Conservation (phyloP, 257 asterid species). For the Jacaranda mimosifolia region DNA sequence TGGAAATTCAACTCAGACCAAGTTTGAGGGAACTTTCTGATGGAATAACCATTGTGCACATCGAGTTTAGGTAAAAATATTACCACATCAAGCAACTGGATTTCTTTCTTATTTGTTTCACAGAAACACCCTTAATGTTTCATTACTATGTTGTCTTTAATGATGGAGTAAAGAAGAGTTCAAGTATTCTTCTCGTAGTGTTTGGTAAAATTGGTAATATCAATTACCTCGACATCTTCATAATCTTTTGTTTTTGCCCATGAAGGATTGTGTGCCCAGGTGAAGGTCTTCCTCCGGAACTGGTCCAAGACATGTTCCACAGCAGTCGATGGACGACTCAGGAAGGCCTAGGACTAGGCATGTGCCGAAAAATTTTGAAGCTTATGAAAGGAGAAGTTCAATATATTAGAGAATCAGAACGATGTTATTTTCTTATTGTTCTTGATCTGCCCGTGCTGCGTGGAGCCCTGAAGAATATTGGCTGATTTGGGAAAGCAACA, state of each 20-base stretch:
- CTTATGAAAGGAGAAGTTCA: conserved; percentile 92
- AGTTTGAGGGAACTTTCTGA: conserved; percentile 64
- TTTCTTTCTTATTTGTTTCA: conserved; percentile 3
- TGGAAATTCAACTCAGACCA: conserved; percentile 82
- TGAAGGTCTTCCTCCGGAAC: conserved; percentile 86
- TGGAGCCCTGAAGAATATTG: conserved; percentile 41
- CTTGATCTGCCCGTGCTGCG: conserved; percentile 64
- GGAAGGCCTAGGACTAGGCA: conserved; percentile 84
- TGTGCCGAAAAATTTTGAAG: conserved; percentile 78
- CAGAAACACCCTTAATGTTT: not conserved
- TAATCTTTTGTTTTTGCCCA: conserved; percentile 24
- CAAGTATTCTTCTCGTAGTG: not conserved
- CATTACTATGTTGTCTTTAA: conserved; percentile 1
- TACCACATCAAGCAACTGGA: conserved; percentile 21
- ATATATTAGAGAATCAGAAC: conserved; percentile 80
- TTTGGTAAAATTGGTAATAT: conserved; percentile 15
- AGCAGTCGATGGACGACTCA: conserved; percentile 73
- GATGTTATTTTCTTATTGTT: conserved; percentile 65
- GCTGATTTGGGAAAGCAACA: conserved; percentile 31
- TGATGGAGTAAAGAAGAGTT: not conserved
- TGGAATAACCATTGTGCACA: conserved; percentile 55
- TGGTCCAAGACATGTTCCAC: conserved; percentile 88
- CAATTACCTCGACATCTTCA: not conserved
- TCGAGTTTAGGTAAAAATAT: conserved; percentile 70
- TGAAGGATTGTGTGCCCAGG: conserved; percentile 87